Evolutionary conservation across 306 rosid genomes (phyloP).

Genomic region (Acacia confusa): DNA sequence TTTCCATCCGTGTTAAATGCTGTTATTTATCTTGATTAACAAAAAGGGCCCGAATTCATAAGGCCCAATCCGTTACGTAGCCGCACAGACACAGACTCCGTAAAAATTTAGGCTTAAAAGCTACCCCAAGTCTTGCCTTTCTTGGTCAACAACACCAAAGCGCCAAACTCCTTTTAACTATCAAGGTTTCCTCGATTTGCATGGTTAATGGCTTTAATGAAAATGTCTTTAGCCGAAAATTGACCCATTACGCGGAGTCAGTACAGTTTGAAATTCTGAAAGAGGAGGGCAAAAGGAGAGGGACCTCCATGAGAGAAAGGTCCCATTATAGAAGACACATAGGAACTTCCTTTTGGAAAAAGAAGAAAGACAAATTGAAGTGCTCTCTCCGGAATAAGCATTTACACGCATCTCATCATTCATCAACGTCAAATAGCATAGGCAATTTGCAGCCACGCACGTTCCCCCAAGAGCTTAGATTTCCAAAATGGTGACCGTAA

Average conservation of each 20-base stretch:
- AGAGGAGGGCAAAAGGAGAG: neutral
- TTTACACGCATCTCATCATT: neutral
- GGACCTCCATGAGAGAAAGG: neutral
- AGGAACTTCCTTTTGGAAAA: neutral
- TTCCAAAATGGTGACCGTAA: neutral
- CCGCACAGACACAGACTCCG: neutral
- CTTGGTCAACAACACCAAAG: neutral
- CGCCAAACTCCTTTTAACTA: neutral
- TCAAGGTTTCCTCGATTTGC: neutral
- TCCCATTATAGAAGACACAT: neutral
- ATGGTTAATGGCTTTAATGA: neutral
- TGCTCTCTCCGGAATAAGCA: neutral
- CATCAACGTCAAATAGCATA: neutral
- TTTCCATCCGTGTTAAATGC: neutral
- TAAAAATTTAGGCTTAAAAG: neutral
- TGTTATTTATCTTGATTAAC: neutral
- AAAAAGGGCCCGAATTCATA: neutral
- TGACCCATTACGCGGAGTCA: neutral
- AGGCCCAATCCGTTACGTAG: neutral
- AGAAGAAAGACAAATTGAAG: neutral
- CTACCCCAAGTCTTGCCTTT: neutral
- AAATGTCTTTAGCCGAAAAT: neutral
- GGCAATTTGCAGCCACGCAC: neutral
- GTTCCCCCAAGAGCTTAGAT: neutral
- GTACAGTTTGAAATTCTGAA: neutral